These are phyloP conservation scores for Anastatica hierochuntica DNA, from an alignment of 345 rosid genomes.

Conservation along the genomic window DNA sequence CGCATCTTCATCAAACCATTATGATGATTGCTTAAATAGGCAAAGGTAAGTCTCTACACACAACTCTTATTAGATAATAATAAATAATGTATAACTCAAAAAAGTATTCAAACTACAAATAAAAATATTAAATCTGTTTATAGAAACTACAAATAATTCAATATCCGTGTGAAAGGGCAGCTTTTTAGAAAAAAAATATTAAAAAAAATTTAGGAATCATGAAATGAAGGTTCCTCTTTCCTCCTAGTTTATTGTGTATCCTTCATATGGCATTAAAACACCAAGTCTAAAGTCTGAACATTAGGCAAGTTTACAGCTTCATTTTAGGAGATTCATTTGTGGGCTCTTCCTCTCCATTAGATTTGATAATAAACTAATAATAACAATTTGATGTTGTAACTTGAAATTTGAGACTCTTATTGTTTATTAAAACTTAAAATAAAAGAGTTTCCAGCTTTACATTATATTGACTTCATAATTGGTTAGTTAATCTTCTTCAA, in stretches of 20 bases:
- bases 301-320: constrained; percentile 38
- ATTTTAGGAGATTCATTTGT: constrained; percentile 42
- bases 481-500: background rate
- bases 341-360: constrained; percentile 9
- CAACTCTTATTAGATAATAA: constrained; percentile 14
- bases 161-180: constrained; percentile 28
- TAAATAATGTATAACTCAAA: constrained; percentile 14
- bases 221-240: constrained; percentile 23
- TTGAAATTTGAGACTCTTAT: constrained; percentile 14
- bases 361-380: constrained; percentile 8
- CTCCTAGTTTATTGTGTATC: constrained; percentile 15
- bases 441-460: constrained; percentile 11
- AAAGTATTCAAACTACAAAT: too few relatives aligned
- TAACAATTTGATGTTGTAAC: background rate
- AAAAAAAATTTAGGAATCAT: background rate
- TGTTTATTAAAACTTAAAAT: background rate
- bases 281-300: constrained; percentile 35
- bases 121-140: background rate
- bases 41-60: constrained; percentile 25
- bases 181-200: background rate
- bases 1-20: constrained; percentile 22
- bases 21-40: constrained; percentile 42
- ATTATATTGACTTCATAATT: constrained; percentile 19
- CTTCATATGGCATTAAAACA: constrained; percentile 26
- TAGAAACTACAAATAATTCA: constrained; percentile 8